Percentiles rank a stretch among this genome's conserved stretches.
Evolutionary conservation across 2,329 filamentous ascomycete genomes (phyloP).

Genomic region (Truncatella angustata): DNA sequence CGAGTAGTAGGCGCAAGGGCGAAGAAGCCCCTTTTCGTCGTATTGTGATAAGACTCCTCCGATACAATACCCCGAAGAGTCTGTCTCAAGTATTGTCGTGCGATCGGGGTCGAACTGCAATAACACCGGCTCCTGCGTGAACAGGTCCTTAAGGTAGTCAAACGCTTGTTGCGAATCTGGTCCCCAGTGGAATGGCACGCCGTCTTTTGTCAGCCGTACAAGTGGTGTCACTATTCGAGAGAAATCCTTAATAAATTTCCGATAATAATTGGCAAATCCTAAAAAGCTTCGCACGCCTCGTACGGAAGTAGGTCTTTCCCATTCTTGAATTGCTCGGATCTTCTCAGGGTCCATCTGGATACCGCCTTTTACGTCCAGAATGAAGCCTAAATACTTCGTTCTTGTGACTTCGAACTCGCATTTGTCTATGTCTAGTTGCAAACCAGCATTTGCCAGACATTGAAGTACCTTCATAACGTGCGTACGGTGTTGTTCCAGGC

Average conservation of each 20-base stretch:
- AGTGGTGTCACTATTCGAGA: constrained; percentile 16
- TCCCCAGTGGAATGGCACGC: background rate
- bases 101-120: background rate
- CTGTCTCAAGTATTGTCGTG: constrained; percentile 18
- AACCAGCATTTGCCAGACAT: background rate
- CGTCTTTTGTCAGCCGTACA: constrained; percentile 12
- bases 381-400: constrained; percentile 26
- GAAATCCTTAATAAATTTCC: constrained; percentile 24
- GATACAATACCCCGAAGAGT: constrained; percentile 19
- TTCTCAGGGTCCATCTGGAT: constrained; percentile 25
- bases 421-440: constrained; percentile 23
- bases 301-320: constrained; percentile 16
- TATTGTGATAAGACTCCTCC: constrained; percentile 4
- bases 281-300: constrained; percentile 24
- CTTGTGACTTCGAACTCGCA: constrained; percentile 24
- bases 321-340: constrained; percentile 21
- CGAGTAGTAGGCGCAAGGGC: constrained; percentile 16
- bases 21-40: constrained; percentile 4
- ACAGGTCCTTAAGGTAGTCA: background rate
- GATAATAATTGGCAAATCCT: constrained; percentile 32
- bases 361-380: constrained; percentile 20
- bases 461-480: constrained; percentile 21
- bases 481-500: constrained; percentile 19
- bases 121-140: constrained; percentile 2
- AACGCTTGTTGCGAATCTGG: background rate